Conservation (phyloP, 2,329 filamentous ascomycete species). For the Cercospora sojina region DNA sequence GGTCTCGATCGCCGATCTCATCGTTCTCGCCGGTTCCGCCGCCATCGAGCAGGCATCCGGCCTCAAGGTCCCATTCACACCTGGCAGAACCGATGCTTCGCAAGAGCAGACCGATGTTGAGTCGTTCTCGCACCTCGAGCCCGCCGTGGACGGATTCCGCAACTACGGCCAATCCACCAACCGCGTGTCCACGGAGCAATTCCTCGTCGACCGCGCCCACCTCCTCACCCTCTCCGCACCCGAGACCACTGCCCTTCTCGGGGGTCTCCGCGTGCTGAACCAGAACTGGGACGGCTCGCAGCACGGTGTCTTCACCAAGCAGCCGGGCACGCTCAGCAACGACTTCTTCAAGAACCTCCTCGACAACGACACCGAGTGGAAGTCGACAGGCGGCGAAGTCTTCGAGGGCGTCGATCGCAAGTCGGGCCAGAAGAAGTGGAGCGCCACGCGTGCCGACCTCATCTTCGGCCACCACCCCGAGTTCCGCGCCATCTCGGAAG, state of each 20-base stretch:
- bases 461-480: constrained; percentile 74
- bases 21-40: constrained; percentile 70
- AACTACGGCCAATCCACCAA: constrained; percentile 67
- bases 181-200: constrained; percentile 65
- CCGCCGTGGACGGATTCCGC: constrained; percentile 72
- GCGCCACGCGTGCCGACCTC: constrained; percentile 66
- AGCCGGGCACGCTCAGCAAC: constrained; percentile 68
- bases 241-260: constrained; percentile 68
- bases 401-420: constrained; percentile 67
- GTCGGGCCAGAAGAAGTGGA: constrained; percentile 66
- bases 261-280: constrained; percentile 68
- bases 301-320: constrained; percentile 66
- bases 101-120: constrained; percentile 69
- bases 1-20: constrained; percentile 75
- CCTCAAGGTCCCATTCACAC: constrained; percentile 66
- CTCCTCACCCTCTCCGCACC: constrained; percentile 69
- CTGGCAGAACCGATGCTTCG: constrained; percentile 69
- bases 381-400: constrained; percentile 55
- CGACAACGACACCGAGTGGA: constrained; percentile 66
- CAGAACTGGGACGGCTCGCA: constrained; percentile 69
- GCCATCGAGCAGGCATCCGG: constrained; percentile 71
- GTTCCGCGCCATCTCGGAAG: constrained; percentile 67
- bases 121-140: constrained; percentile 66
- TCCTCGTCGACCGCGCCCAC: constrained; percentile 69
- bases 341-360: constrained; percentile 82